A percentile compares a stretch with the other conserved stretches of the same genome.
phyloP scores from a whole-genome alignment of 2,329 filamentous ascomycete genomes.

The Claviceps africana region DNA sequence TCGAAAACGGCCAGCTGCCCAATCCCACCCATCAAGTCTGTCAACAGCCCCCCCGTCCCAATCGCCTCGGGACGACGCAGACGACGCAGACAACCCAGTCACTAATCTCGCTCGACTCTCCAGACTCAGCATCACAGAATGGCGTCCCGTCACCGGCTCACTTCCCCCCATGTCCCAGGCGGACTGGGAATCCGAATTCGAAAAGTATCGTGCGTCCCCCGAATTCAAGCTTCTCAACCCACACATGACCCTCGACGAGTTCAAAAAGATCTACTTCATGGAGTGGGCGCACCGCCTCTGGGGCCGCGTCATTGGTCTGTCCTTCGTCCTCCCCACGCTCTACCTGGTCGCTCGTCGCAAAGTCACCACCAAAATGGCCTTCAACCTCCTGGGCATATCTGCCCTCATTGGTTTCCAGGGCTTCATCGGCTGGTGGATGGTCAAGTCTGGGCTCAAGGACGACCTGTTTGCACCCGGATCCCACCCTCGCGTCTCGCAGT shows the following conservation, averaged over 20 bases:
- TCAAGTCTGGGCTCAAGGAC: slow-evolving; percentile 88
- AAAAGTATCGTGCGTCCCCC: slow-evolving; percentile 81
- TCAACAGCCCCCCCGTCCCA: too few relatives aligned
- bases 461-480: slow-evolving; percentile 85
- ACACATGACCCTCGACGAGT: slow-evolving; percentile 82
- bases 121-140: slow-evolving; percentile 96
- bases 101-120: background rate
- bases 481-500: slow-evolving; percentile 87
- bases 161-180: slow-evolving; percentile 63
- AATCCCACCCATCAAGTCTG: too few relatives aligned
- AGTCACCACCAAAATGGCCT: slow-evolving; percentile 65
- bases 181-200: slow-evolving; percentile 87
- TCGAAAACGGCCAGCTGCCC: background rate
- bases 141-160: slow-evolving; percentile 89
- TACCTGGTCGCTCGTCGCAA: slow-evolving; percentile 76
- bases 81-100: too few relatives aligned
- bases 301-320: slow-evolving; percentile 81
- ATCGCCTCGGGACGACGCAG: too few relatives aligned
- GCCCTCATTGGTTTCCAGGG: slow-evolving; percentile 89
- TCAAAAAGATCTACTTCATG: slow-evolving; percentile 99
- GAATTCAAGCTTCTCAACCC: slow-evolving; percentile 89
- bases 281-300: slow-evolving; percentile 94
- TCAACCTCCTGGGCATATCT: slow-evolving; percentile 68
- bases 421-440: slow-evolving; percentile 98
- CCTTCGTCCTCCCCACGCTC: slow-evolving; percentile 73